Base-by-base conservation (phyloP, 257 asterid genomes). In the Solanum clarkiae region DNA sequence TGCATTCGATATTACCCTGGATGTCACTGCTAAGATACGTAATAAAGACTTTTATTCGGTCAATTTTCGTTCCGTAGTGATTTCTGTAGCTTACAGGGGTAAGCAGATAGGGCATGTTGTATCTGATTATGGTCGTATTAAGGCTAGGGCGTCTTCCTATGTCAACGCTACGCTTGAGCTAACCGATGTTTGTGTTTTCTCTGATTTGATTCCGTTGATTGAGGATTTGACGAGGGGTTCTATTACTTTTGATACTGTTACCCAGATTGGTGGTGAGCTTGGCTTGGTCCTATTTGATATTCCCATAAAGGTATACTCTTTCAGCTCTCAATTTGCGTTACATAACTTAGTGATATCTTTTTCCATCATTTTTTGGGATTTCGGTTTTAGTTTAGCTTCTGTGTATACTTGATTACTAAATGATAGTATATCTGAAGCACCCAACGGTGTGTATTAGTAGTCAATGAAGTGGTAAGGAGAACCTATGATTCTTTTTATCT, bases 151-250 rank as follows among this genome's bases (percentile, higher is more conserved):
- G 4, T 84, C 92, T 10, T 91, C 98, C 51, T 97, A 93, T 69
- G 87, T 93, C 49, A 90, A 95, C 86, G 99, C 99, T 79, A 93
- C 97, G 88, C 90, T 97, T 84, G 89, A 82, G 89, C 94, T 97
- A 71, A 92, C 91, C 8, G 92, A 90, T 15, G 93, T 91, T 44
- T 92, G 93, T 88, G 82, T 97, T 18, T 65, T 95, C 85, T 88
- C 91, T 49, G 97, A 95, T 68, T 93, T 92, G 66, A 10, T 93
- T 83, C 85, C 87, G 60, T 86, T 97, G 91, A 80, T 95, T 59
- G 97, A 90, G 89, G 99, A 97, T 65, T 87, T 95, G 86, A 92
- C 93, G 1, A 91, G 63, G 70, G 99, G 99, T 2, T 89, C 74
- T 63, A 90, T 97, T 32, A 56, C 91, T 47, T 91, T 97, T 53